Conservation (phyloP, 768 basidiomycete genomes). For the Rhizopogon salebrosus region DNA sequence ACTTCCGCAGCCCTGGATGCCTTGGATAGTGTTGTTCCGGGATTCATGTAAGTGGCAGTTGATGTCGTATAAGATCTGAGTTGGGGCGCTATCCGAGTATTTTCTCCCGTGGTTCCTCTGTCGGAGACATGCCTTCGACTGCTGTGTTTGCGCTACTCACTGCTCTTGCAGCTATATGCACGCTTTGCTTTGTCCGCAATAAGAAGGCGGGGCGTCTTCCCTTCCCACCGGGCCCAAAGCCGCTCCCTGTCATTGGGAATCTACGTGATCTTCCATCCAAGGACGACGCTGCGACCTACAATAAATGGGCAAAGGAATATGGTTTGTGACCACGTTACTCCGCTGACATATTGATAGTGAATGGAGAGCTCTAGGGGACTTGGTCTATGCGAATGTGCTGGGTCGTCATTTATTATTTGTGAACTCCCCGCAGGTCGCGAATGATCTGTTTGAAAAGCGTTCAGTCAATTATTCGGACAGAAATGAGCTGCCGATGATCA, state of each 20-base stretch:
- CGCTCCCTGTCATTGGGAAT: conserved; percentile 50
- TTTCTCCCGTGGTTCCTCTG: neutral
- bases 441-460: conserved; percentile 53
- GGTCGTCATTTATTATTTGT: conserved; percentile 45
- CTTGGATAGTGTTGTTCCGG: neutral
- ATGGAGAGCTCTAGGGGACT: conserved; percentile 34
- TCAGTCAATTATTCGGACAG: conserved; percentile 55
- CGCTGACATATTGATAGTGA: neutral
- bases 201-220: conserved; percentile 22
- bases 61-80: neutral
- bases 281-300: conserved; percentile 36
- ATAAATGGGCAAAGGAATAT: conserved; percentile 34
- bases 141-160: conserved; percentile 12
- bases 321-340: conserved; percentile 16
- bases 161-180: conserved; percentile 16
- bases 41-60: neutral
- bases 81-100: neutral
- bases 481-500: conserved; percentile 41
- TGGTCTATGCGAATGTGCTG: conserved; percentile 48
- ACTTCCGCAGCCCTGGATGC: neutral
- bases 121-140: conserved; percentile 12
- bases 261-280: conserved; percentile 39
- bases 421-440: conserved; percentile 40
- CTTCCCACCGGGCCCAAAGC: conserved; percentile 51
- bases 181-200: conserved; percentile 13